phyloP scores from a whole-genome alignment of 164 flowering plant genomes.

The Kingdonia uniflora region DNA sequence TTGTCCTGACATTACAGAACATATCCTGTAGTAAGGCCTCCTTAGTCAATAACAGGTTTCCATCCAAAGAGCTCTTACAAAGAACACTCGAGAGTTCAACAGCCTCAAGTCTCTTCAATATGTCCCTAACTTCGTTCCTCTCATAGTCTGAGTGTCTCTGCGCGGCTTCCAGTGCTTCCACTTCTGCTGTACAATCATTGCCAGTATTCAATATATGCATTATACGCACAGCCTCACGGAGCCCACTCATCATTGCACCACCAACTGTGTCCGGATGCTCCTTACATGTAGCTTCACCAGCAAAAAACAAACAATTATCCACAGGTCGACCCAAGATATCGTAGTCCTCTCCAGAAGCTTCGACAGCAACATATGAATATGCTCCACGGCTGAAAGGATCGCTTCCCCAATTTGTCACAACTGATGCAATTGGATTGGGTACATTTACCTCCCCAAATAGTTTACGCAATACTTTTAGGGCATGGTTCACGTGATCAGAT shows the following conservation, averaged over 20 bases:
- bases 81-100: slow-evolving; percentile 58
- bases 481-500: slow-evolving; percentile 75
- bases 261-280: slow-evolving; percentile 99
- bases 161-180: slow-evolving; percentile 74
- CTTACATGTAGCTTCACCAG: slow-evolving; percentile 99
- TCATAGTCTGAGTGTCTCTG: slow-evolving; percentile 62
- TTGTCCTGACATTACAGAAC: slow-evolving; percentile 73
- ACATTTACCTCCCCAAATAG: slow-evolving; percentile 79
- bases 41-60: slow-evolving; percentile 37
- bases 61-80: slow-evolving; percentile 54
- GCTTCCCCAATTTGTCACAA: slow-evolving; percentile 95
- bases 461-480: slow-evolving; percentile 70
- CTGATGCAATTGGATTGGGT: slow-evolving; percentile 88
- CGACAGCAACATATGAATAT: slow-evolving; percentile 95
- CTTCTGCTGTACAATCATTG: slow-evolving; percentile 78
- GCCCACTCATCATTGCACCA: slow-evolving; percentile 99
- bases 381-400: slow-evolving; percentile 97
- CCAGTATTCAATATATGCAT: slow-evolving; percentile 71
- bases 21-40: slow-evolving; percentile 61
- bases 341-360: slow-evolving; percentile 98
- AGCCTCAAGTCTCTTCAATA: slow-evolving; percentile 74
- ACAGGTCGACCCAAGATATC: slow-evolving; percentile 87
- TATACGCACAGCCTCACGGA: slow-evolving; percentile 95
- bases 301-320: slow-evolving; percentile 89
- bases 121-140: slow-evolving; percentile 79